A percentile compares a stretch with the other conserved stretches of the same genome.
Conservation (phyloP, 129 eudicot species). For the Flaveria bidentis region DNA sequence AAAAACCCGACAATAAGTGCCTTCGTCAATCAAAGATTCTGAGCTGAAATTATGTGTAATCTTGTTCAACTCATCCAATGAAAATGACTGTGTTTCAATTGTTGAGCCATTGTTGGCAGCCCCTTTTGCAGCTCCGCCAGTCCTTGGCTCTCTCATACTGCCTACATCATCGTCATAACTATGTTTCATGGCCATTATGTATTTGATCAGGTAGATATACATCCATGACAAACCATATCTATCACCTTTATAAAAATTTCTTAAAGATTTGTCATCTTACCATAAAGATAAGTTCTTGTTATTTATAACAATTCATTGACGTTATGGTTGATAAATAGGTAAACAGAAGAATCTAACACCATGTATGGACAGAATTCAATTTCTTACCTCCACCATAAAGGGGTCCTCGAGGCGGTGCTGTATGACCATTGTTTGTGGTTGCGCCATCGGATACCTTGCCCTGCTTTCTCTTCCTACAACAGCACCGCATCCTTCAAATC, state of each 20-base stretch:
- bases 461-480: constrained; percentile 47
- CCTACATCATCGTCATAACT: constrained; percentile 34
- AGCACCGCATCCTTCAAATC: constrained; percentile 52
- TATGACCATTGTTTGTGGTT: constrained; percentile 46
- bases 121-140: constrained; percentile 44
- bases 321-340: not conserved
- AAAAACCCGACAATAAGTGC: constrained; percentile 73
- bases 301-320: not conserved
- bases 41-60: constrained; percentile 68
- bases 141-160: constrained; percentile 64
- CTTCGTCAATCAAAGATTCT: constrained; percentile 76
- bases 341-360: not conserved
- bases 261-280: constrained; percentile 1
- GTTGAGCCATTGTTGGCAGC: constrained; percentile 53
- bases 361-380: not conserved
- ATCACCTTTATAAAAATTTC: constrained; percentile 6
- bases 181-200: constrained; percentile 17
- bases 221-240: constrained; percentile 19
- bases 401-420: constrained; percentile 54
- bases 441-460: constrained; percentile 49
- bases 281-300: not conserved
- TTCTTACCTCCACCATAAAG: constrained; percentile 18
- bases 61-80: constrained; percentile 66
- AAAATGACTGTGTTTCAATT: constrained; percentile 58
- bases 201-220: constrained; percentile 13